These are phyloP conservation scores for Camellia lanceoleosa DNA, from an alignment of 148 eudicot genomes.

Conservation along the genomic window DNA sequence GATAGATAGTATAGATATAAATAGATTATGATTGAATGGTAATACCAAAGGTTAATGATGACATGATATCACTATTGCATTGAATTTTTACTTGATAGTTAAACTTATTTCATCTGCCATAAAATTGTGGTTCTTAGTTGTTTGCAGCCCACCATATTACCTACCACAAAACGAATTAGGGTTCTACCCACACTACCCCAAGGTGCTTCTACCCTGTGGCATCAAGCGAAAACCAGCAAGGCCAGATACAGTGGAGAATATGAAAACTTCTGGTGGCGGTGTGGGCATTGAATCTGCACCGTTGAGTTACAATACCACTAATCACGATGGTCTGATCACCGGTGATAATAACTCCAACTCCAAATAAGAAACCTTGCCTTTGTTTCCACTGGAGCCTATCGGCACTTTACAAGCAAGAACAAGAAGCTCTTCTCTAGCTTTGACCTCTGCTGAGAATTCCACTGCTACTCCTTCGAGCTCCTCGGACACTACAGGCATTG, in stretches of 20 bases:
- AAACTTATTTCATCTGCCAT: not conserved
- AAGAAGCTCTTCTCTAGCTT: constrained; percentile 10
- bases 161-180: constrained; percentile 25
- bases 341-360: not conserved
- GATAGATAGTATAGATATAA: no score
- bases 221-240: constrained; percentile 21
- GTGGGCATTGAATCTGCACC: not conserved
- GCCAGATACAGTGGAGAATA: not conserved
- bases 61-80: no score
- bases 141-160: constrained; percentile 37
- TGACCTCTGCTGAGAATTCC: constrained; percentile 14
- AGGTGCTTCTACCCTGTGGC: constrained; percentile 22
- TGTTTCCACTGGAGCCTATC: constrained; percentile 77
- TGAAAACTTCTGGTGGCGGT: not conserved
- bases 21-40: no score
- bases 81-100: no score
- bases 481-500: constrained; percentile 4
- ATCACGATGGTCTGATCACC: not conserved
- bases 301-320: not conserved
- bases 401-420: constrained; percentile 41
- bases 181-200: constrained; percentile 31
- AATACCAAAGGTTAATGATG: no score
- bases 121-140: constrained; percentile 16
- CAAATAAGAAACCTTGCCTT: constrained; percentile 41
- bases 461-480: constrained; percentile 17